Conservation (phyloP, 306 rosid species). For the Gastrolobium villosum region DNA sequence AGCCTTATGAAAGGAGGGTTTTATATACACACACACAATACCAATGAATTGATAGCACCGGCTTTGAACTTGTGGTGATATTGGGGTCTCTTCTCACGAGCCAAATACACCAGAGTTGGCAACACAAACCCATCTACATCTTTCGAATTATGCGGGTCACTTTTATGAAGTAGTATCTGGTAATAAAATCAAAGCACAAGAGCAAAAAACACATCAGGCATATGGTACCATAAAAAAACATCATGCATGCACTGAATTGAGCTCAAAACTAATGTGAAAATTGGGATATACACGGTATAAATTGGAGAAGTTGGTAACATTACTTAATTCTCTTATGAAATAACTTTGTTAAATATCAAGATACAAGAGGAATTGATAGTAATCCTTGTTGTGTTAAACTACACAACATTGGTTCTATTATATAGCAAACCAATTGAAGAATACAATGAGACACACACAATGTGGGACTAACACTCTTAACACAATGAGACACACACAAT, state of each 20-base stretch:
- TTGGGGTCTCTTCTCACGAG: constrained; percentile 81
- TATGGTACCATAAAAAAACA: no score
- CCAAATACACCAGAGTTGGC: constrained; percentile 83
- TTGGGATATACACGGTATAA: no score
- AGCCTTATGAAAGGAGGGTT: not conserved
- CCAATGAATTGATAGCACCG: constrained; percentile 88
- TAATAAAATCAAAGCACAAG: not conserved
- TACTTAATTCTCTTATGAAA: no score
- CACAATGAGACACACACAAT: no score
- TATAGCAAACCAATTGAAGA: no score
- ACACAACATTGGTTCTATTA: no score
- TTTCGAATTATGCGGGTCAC: constrained; percentile 48
- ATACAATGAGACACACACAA: no score
- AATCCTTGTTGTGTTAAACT: no score
- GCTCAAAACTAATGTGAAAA: not conserved
- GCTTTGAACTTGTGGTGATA: constrained; percentile 76
- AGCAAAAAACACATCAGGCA: not conserved
- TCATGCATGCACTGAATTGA: not conserved
- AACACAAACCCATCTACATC: constrained; percentile 62
- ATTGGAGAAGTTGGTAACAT: no score
- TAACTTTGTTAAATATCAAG: no score
- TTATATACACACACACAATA: not conserved
- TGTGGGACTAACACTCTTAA: no score
- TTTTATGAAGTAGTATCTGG: constrained; percentile 69
- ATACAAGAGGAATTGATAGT: no score